phyloP scores from a whole-genome alignment of 1,284 basidiomycete genomes.

The Malassezia restricta region DNA sequence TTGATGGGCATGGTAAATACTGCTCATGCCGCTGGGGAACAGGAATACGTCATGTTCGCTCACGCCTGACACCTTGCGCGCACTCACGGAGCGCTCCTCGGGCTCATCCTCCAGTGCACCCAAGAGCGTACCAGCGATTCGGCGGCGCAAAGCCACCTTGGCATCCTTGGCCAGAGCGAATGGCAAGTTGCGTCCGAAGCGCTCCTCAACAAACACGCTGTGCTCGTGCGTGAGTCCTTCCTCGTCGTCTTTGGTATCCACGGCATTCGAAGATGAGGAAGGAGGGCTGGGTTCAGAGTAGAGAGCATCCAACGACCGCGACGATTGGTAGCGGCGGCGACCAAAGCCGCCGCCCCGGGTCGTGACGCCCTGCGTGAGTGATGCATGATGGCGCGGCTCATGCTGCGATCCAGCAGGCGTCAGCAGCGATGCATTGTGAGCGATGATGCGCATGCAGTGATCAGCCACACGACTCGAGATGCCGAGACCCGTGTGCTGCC shows the following conservation, averaged over 20 bases:
- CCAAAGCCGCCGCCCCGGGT: conserved; percentile 16
- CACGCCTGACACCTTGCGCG: conserved; percentile 28
- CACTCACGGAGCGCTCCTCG: conserved; percentile 50
- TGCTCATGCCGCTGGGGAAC: conserved; percentile 76
- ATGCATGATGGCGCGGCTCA: neutral
- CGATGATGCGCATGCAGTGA: conserved; percentile 53
- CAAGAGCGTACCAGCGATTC: conserved; percentile 72
- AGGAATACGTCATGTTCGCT: conserved; percentile 74
- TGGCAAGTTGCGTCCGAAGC: conserved; percentile 86
- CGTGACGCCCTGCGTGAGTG: neutral
- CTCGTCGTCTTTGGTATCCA: conserved; percentile 19
- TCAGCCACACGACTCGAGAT: conserved; percentile 80
- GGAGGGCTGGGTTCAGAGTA: neutral
- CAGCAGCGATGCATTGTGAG: conserved; percentile 20
- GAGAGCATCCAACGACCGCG: neutral
- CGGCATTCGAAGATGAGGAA: neutral
- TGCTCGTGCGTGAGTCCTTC: conserved; percentile 50
- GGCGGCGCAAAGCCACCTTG: conserved; percentile 70
- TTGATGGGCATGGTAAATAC: conserved; percentile 82
- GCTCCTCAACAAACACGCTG: conserved; percentile 66
- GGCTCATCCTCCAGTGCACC: conserved; percentile 17
- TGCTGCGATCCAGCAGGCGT: neutral
- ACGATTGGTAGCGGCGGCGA: conserved; percentile 19
- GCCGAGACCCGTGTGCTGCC: conserved; percentile 87
- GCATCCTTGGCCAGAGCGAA: conserved; percentile 61